Conservation (phyloP, 1,284 basidiomycete species). For the Vanrija pseudolonga region DNA sequence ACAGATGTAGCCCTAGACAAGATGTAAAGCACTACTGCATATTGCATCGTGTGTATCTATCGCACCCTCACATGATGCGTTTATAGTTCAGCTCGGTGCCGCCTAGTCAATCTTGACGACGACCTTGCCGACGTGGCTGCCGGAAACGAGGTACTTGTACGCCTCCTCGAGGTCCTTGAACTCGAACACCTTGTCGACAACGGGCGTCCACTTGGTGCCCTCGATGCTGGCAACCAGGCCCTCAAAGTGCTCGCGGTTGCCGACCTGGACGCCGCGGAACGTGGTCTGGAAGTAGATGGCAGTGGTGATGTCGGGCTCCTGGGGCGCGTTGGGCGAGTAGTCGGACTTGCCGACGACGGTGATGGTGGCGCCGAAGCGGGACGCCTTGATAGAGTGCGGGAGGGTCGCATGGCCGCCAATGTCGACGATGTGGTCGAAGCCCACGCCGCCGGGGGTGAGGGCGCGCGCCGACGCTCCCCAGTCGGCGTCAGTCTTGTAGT, state of each 20-base stretch:
- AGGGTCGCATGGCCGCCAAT: slow-evolving; percentile 58
- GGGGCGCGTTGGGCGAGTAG: slow-evolving; percentile 27
- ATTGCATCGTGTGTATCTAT: no score
- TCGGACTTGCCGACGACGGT: slow-evolving; percentile 52
- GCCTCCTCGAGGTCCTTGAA: slow-evolving; percentile 47
- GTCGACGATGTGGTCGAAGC: slow-evolving; percentile 61
- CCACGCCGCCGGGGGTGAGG: slow-evolving; percentile 39
- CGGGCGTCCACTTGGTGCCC: slow-evolving; percentile 41
- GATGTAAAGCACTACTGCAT: no score
- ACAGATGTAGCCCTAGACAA: no score
- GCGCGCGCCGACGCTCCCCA: slow-evolving; percentile 43
- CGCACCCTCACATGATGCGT: no score
- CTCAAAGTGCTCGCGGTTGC: slow-evolving; percentile 45
- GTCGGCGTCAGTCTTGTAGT: slow-evolving; percentile 30
- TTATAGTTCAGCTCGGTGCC: no score
- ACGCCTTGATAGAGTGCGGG: slow-evolving; percentile 51
- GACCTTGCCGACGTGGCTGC: slow-evolving; percentile 41
- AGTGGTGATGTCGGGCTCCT: slow-evolving; percentile 6
- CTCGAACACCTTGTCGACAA: slow-evolving; percentile 47
- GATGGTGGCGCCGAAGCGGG: slow-evolving; percentile 53
- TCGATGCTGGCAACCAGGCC: slow-evolving; percentile 46
- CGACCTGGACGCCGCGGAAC: slow-evolving; percentile 21
- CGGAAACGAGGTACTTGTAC: slow-evolving; percentile 40
- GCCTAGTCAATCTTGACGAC: slow-evolving; percentile 9
- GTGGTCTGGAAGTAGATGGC: slow-evolving; percentile 2